A percentile compares a stretch with the other conserved stretches of the same genome.
Evolutionary conservation across 345 rosid genomes (phyloP).

Genomic region (Pistacia vera): DNA sequence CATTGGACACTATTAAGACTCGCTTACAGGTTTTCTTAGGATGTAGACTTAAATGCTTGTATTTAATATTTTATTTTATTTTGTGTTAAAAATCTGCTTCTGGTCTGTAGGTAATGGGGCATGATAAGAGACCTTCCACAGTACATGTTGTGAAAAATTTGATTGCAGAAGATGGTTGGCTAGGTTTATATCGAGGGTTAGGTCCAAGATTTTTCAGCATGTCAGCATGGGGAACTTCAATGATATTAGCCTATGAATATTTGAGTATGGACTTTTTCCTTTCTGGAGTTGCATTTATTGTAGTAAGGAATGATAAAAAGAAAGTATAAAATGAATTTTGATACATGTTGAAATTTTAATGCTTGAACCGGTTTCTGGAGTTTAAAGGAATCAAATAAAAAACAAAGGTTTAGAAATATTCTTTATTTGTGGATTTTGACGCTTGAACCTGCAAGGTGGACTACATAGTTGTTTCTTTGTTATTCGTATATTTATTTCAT

Average conservation of each 20-base stretch:
- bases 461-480: background rate
- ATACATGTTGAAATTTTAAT: background rate
- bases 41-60: constrained; percentile 7
- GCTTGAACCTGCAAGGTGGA: background rate
- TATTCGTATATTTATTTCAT: background rate
- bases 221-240: constrained; percentile 99
- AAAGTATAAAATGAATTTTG: background rate
- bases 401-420: background rate
- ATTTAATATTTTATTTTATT: background rate
- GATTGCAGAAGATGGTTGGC: constrained; percentile 92
- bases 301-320: background rate
- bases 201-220: constrained; percentile 97
- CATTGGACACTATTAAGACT: constrained; percentile 94
- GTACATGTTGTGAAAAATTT: constrained; percentile 67
- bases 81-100: constrained; percentile 17
- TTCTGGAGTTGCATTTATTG: background rate
- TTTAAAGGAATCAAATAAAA: background rate
- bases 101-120: constrained; percentile 71
- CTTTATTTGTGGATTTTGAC: background rate
- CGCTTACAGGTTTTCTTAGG: constrained; percentile 75
- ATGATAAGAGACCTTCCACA: constrained; percentile 72
- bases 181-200: constrained; percentile 86
- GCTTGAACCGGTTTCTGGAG: background rate
- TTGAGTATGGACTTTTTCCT: constrained; percentile 65
- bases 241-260: constrained; percentile 96